These are phyloP conservation scores for Ustilago sp. DNA, from an alignment of 1,284 basidiomycete species.

Conservation along the genomic window DNA sequence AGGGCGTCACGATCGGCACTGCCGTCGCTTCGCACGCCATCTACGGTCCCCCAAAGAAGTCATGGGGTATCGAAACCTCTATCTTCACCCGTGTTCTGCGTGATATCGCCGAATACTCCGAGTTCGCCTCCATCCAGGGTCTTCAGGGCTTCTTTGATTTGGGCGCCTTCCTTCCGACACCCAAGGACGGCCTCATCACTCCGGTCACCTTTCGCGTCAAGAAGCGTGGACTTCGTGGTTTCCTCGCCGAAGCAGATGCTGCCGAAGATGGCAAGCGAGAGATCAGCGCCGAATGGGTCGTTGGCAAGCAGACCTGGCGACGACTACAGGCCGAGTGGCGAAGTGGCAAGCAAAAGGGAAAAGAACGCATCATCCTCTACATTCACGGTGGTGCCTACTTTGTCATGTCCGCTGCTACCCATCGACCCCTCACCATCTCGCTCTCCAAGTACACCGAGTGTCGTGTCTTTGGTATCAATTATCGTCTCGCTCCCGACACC, in stretches of 20 bases:
- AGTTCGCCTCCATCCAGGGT: slow-evolving; percentile 81
- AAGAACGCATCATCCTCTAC: slow-evolving; percentile 88
- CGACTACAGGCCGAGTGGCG: slow-evolving; percentile 83
- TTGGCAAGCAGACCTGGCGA: slow-evolving; percentile 90
- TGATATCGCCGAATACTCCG: slow-evolving; percentile 83
- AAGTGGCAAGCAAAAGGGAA: slow-evolving; percentile 69
- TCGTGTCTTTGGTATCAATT: slow-evolving; percentile 96
- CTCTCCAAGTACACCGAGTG: slow-evolving; percentile 90
- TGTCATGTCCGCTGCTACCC: slow-evolving; percentile 91
- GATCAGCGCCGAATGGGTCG: slow-evolving; percentile 94
- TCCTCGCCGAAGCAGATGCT: slow-evolving; percentile 81
- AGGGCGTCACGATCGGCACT: slow-evolving; percentile 65
- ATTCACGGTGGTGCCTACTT: slow-evolving; percentile 98
- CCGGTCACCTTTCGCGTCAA: slow-evolving; percentile 91
- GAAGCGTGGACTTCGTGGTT: slow-evolving; percentile 79
- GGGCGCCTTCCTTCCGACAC: slow-evolving; percentile 84
- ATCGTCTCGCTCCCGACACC: slow-evolving; percentile 93
- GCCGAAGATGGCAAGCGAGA: slow-evolving; percentile 80
- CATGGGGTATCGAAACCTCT: slow-evolving; percentile 82
- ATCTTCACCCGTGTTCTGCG: slow-evolving; percentile 81
- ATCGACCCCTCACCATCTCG: slow-evolving; percentile 90
- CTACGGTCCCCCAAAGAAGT: slow-evolving; percentile 81
- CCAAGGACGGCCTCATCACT: slow-evolving; percentile 92
- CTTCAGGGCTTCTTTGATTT: slow-evolving; percentile 82
- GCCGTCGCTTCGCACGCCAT: slow-evolving; percentile 67